Evolutionary conservation across 345 rosid species (phyloP), one percentile per base, ranked within the genome.

Genomic region (Abelmoschus esculentus): DNA sequence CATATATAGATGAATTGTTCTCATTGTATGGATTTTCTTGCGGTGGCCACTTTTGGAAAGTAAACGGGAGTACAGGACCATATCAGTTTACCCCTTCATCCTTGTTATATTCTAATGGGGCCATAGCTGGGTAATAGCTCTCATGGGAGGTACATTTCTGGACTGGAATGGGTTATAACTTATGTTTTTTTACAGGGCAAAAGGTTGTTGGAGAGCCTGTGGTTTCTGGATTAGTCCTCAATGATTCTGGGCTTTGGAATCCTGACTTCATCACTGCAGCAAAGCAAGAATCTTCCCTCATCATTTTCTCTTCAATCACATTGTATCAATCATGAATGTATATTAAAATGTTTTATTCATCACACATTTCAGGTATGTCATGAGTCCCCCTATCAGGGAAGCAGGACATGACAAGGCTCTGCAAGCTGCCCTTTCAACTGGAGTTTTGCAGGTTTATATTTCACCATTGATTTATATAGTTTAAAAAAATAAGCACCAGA

Each of bases 341-440:
- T 59, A 47, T 70, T 44, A 28, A 54, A 55, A 40, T 53, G 34
- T 59, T 74, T 34, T 38, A 19, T 64, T 49, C 13, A 42, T 79
- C 56, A 70, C 19, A 66, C 64, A 29, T 70, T 80, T 76, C 85
- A 95, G 99, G 84, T 91, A 79, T 85, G 96, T 95, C 70, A 95
- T 91, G 97, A 95, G 99, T 76, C 99, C 99, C 62, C 99, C 99
- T 26, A 85, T 95, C 28, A 87, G 99, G 78, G 69, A 86, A 80
- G 64, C 89, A 47, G 99, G 97, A 71, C 99, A 95, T 71, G 82
- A 81, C 72, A 88, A 90, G 77, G 96, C 93, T 79, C 81, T 95
- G 57, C 96, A 90, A 83, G 93, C 87, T 68, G 98, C 99, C 69
- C 96, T 95, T 76, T 85, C 99, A 36, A 77, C 83, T n/a, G 99